Conservation (phyloP, 2,329 filamentous ascomycete genomes). For the Aurifilum marmelostoma region DNA sequence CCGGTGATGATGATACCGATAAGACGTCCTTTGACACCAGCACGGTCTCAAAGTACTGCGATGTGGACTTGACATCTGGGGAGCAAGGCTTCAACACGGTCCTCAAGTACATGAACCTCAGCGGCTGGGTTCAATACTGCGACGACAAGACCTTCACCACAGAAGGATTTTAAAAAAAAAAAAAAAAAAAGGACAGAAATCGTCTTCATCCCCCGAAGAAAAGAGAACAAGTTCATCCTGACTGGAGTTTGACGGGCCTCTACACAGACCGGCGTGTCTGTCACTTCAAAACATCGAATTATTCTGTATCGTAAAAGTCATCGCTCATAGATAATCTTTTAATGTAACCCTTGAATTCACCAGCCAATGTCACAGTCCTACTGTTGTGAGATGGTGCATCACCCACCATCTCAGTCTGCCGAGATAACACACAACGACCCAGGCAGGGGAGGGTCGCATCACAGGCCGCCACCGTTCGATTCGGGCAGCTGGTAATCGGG, state of each 20-base stretch:
- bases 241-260: background rate
- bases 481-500: background rate
- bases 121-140: constrained; percentile 66
- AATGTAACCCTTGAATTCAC: background rate
- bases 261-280: background rate
- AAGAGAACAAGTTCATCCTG: background rate
- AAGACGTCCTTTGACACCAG: constrained; percentile 19
- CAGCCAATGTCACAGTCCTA: background rate
- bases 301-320: background rate
- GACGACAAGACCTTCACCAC: constrained; percentile 36
- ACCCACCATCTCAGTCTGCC: background rate
- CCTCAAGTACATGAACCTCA: constrained; percentile 66
- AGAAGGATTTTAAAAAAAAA: constrained; percentile 4
- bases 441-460: background rate
- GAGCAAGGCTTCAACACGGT: constrained; percentile 62
- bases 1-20: constrained; percentile 41
- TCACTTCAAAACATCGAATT: background rate
- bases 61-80: constrained; percentile 31
- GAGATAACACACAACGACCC: background rate
- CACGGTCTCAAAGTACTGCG: constrained; percentile 18
- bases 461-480: background rate
- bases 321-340: background rate
- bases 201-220: background rate
- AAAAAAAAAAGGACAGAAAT: background rate
- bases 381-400: background rate